Evolutionary conservation across 306 rosid genomes (phyloP).

Genomic region (Prosopis cineraria): DNA sequence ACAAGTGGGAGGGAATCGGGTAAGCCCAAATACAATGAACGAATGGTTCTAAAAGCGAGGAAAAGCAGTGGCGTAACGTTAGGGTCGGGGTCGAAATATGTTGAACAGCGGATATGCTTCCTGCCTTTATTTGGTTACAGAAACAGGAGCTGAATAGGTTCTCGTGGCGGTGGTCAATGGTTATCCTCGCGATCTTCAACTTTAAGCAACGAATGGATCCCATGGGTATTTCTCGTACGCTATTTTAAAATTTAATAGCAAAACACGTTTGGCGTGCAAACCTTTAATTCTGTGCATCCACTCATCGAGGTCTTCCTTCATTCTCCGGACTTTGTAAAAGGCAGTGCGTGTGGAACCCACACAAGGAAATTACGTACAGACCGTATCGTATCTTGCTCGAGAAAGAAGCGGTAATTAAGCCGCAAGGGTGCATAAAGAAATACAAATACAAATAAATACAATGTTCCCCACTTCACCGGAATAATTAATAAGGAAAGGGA

Average conservation of each 20-base stretch:
- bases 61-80: background rate
- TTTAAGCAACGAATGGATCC: slow-evolving; percentile 2
- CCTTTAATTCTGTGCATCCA: background rate
- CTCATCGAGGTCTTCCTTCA: background rate
- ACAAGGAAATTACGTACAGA: no score
- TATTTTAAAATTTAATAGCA: background rate
- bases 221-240: background rate
- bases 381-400: background rate
- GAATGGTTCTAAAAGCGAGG: background rate
- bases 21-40: slow-evolving; percentile 32
- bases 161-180: background rate
- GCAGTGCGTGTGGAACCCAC: background rate
- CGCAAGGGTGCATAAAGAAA: no score
- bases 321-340: background rate
- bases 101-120: background rate
- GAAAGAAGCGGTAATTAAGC: no score
- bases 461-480: no score
- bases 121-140: background rate
- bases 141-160: background rate
- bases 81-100: slow-evolving; percentile 29
- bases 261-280: background rate
- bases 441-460: no score
- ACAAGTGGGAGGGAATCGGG: slow-evolving; percentile 14
- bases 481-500: no score
- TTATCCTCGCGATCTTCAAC: background rate